Base-by-base conservation (phyloP, 305 asterid genomes). In the Solanum chacoense region DNA sequence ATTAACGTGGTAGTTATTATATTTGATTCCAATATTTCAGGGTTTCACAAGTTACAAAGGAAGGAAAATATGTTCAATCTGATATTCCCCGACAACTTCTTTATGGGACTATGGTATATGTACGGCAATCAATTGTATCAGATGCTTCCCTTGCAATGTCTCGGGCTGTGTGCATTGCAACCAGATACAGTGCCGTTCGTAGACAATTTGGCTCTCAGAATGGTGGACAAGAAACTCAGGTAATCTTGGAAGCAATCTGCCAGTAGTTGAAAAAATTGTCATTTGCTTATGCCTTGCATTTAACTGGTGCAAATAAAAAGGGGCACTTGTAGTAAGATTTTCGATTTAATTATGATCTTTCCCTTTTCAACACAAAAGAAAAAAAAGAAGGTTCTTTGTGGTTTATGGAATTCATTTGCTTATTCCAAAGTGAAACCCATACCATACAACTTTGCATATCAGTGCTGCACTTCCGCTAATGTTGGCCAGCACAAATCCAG, bases 141-240 rank as follows among this genome's bases (percentile, higher is more conserved):
- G 99, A 98, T 91, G 99, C 99, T 87, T 98, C 99, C 45, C 87
- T 76, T 94, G 98, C 98, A 89, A 91, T 98, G 92, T 98, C 99
- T 29, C 94, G 92, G 83, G 99, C 99, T 85, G 99, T 95, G 88
- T 96, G 98, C 86, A 95, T 98, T 92, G 98, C 99, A 83, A 96
- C 99, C 40, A 93, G 99, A 92, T 98, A 98, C 89, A 96, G 99
- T 93, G 99, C 98, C 84, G 94, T 98, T 45, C 98, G 99, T 88
- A 93, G 99, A 88, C 99, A 98, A 90, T 98, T 96, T 89, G 99
- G 99, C 86, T 94, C 98, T 42, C 95, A 91, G 88, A 94, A 96
- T 88, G 98, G 98, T 88, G 98, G 98, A 83, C 96, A 95, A 84
- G 99, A 98, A 91, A 95, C 96, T 88, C 99, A 95, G 98, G 99